Base-by-base conservation (phyloP, 225 moss, liverwort and hornwort genomes). In the Sphagnum contortum region DNA sequence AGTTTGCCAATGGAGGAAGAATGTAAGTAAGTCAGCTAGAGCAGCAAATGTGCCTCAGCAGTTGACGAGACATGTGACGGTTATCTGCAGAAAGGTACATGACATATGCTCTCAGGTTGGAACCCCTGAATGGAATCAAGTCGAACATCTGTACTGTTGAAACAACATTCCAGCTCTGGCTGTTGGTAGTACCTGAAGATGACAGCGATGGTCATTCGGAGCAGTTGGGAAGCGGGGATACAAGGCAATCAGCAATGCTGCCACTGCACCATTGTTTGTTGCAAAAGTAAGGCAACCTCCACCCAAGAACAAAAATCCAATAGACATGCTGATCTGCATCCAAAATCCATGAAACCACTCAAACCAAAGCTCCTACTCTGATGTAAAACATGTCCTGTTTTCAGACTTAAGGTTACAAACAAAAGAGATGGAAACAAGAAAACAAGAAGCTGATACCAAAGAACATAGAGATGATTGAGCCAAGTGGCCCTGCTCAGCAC, bases 191-290 rank as follows among this genome's bases (percentile, higher is more conserved):
- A 77, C 77, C 77, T 91, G 90, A 47, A 98, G 79, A 64, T 98
- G 93, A 65, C 98, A 98, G 44, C 93, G 87, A 74, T 98, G 93
- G 66, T 98, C 98, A 73, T 86, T 89, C 60, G 98, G 91, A 68
- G 81, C 72, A 49, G 78, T 81, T 61, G 98, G 98, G 67, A 93
- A 98, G 60, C 98, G 88, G 62, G 98, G 98, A 68, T 98, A 98
- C 50, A 98, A 73, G 5, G 98, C 83, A 75, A 98, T 86, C 63
- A 98, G 77, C 14, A 98, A 81, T 63, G 93, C 91, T 74, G 98
- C 98, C 53, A 93, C 87, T 47, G 98, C 91, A 72, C 93, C 98
- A 63, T 91, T 93, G 64, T 88, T 89, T 44, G 98, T 98, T 55
- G 90, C 91, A 70, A 98, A 91, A 4, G 98, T 91, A n/a, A 85